Evolutionary conservation across 148 eudicot genomes (phyloP), one percentile per base, ranked within the genome.

Genomic region (Spergularia marina): DNA sequence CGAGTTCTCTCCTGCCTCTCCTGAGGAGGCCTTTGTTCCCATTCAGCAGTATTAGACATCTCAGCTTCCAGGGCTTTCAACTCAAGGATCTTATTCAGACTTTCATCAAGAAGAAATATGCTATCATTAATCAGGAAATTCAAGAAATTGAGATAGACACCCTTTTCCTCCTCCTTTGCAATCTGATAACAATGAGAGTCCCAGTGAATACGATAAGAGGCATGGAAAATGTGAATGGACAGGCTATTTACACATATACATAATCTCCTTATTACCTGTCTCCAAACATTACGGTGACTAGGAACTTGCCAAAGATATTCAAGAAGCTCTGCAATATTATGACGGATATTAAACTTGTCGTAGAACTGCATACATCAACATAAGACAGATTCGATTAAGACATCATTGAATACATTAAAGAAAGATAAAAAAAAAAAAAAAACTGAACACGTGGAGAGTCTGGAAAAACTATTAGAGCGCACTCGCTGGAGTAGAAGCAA

Each of bases 281-380:
- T 87, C 99, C 97, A 95, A 47, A 91, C 94, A 79, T 86, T 92
- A 53, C 94, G 96, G 80, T 95, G 97, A 87, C 94, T 88, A 59
- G 99, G 97, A 82, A 95, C 99, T 84, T 92, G 96, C 99, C 99
- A 95, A 8, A 95, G 86, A 73, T 92, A 95, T 76, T 95, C 98
- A 15, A 95, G 90, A 77, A 95, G 99, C 75, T 92, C 99, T 14
- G 97, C 96, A 47, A 95, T 95, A 83, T 95, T 92, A 80, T 95
- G 99, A 36, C 99, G 92, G 81, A 92, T 95, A 81, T 95, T 95
- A 74, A 95, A 95, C 81, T 95, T 95, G 87, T 95, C 99, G 74
- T 92, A 95, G 84, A 95, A 95, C 99, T 95, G 94, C 84, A 78
- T 10, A 64, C 76, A 76, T 68, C 60, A 68, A 49, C 34, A 78